phyloP scores from a whole-genome alignment of 352 stramenopile species.

The Phytophthora fragariaefolia region DNA sequence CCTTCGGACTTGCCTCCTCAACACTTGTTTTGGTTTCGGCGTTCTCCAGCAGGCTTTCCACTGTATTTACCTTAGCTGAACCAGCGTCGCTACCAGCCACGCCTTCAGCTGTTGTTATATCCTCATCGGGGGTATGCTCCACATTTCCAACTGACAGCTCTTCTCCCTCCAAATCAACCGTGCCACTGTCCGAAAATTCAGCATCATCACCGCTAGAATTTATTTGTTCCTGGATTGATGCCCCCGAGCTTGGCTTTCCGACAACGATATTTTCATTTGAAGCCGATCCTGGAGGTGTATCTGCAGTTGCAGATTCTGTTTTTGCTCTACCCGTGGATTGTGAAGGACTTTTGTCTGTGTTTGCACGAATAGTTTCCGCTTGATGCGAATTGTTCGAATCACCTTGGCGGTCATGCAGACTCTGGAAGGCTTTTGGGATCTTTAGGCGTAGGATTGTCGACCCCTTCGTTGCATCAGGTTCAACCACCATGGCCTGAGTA shows the following conservation, averaged over 20 bases:
- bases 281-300: neutral
- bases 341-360: neutral
- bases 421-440: constrained; percentile 8
- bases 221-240: neutral
- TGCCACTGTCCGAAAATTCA: constrained; percentile 43
- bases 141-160: constrained; percentile 28
- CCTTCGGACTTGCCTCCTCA: constrained; percentile 7
- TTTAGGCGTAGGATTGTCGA: constrained; percentile 27
- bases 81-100: neutral
- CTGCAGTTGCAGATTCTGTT: neutral
- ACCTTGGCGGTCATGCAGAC: neutral
- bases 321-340: neutral
- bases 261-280: neutral
- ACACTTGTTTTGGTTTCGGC: neutral
- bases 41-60: neutral
- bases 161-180: constrained; percentile 43
- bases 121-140: constrained; percentile 9
- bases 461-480: constrained; percentile 7
- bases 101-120: neutral
- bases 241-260: neutral
- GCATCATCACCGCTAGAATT: constrained; percentile 15
- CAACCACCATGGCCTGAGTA: neutral
- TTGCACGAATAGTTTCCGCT: neutral
- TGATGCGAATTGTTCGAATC: neutral
- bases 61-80: neutral